These are phyloP conservation scores for Xylaria sp. DNA, from an alignment of 2,329 filamentous ascomycete species.

Conservation along the genomic window DNA sequence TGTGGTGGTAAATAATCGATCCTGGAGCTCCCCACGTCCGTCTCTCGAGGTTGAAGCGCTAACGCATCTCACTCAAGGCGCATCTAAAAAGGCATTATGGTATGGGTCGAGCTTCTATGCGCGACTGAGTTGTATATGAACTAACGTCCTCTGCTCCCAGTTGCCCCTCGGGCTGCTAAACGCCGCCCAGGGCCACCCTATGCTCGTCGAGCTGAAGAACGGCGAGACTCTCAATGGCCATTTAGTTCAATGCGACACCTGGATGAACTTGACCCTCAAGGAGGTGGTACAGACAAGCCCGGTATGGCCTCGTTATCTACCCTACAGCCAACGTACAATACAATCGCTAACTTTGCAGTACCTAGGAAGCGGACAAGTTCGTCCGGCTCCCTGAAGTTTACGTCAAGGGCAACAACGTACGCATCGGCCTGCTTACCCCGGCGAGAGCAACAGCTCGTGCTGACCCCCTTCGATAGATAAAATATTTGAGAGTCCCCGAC, in stretches of 20 bases:
- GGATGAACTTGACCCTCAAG: constrained; percentile 98
- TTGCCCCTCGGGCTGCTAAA: constrained; percentile 85
- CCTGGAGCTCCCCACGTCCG: background rate
- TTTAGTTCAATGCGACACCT: constrained; percentile 96
- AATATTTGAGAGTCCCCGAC: constrained; percentile 95
- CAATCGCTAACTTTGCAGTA: constrained; percentile 38
- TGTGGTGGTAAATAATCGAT: constrained; percentile 14
- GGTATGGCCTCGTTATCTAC: constrained; percentile 55
- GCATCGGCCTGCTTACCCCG: constrained; percentile 50
- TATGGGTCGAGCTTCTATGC: constrained; percentile 7
- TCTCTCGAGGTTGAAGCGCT: background rate
- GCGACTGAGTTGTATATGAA: background rate
- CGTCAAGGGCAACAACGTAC: constrained; percentile 95
- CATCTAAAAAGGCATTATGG: constrained; percentile 27
- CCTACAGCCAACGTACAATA: constrained; percentile 4
- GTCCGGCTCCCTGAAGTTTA: constrained; percentile 93
- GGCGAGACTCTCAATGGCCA: constrained; percentile 92
- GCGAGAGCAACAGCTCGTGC: constrained; percentile 27
- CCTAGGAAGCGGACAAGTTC: constrained; percentile 90
- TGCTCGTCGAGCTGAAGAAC: constrained; percentile 68
- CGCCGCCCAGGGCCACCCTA: constrained; percentile 95
- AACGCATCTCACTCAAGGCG: constrained; percentile 16
- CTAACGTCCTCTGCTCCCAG: constrained; percentile 54
- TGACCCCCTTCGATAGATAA: constrained; percentile 75
- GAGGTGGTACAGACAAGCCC: constrained; percentile 97